A percentile compares a stretch with the other conserved stretches of the same genome.
Evolutionary conservation across 2,329 filamentous ascomycete species (phyloP).

Genomic region (Trichophyton rubrum): DNA sequence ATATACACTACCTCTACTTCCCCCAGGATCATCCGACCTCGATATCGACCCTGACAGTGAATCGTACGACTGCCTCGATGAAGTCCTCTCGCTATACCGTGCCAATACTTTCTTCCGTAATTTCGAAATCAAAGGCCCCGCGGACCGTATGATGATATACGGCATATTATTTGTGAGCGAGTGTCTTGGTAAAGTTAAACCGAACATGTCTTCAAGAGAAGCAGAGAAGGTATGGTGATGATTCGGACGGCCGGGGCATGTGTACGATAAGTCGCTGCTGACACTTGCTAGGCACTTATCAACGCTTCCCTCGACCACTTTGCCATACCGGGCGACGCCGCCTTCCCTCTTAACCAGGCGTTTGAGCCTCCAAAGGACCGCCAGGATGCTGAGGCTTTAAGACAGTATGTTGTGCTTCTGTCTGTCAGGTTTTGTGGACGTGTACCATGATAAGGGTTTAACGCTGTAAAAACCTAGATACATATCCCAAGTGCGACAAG

Average conservation of each 20-base stretch:
- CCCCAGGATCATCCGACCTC: conserved; percentile 40
- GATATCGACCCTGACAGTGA: conserved; percentile 68
- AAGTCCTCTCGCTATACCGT: conserved; percentile 82
- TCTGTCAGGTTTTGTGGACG: background rate
- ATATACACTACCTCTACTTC: conserved; percentile 61
- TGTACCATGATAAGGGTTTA: background rate
- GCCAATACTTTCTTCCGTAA: conserved; percentile 99
- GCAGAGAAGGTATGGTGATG: conserved; percentile 48
- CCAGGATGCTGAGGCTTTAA: conserved; percentile 76
- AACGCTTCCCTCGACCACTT: conserved; percentile 93
- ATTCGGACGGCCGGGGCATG: background rate
- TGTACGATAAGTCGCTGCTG: conserved; percentile 29
- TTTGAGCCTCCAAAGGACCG: conserved; percentile 80
- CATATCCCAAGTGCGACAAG: conserved; percentile 82
- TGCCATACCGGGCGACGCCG: conserved; percentile 83
- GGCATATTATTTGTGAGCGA: conserved; percentile 92
- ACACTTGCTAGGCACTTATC: conserved; percentile 56
- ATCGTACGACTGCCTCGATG: conserved; percentile 92
- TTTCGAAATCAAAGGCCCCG: conserved; percentile 95
- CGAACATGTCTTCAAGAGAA: conserved; percentile 52
- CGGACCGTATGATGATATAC: conserved; percentile 89
- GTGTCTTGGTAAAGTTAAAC: conserved; percentile 76
- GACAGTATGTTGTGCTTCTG: conserved; percentile 50
- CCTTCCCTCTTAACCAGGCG: conserved; percentile 89
- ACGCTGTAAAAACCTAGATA: conserved; percentile 22